Evolutionary conservation across 139 green algal species (phyloP).

Genomic region (Chlamydomonas schloesseri): DNA sequence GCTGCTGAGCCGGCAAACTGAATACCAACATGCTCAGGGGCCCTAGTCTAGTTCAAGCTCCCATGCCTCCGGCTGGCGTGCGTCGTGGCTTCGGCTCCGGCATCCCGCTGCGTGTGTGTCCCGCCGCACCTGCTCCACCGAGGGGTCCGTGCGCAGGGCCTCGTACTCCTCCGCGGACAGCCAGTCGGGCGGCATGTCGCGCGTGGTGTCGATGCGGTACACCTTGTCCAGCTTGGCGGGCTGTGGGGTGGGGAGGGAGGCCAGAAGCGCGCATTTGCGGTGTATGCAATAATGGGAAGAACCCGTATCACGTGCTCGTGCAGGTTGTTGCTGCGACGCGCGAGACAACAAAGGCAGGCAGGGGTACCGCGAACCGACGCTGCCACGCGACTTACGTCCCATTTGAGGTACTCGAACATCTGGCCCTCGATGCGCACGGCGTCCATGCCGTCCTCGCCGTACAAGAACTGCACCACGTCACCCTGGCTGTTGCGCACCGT

Average conservation of each 20-base stretch:
- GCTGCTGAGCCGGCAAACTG: too few species aligned
- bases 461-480: constrained; percentile 97
- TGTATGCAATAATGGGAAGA: too few species aligned
- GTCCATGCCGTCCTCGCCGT: constrained; percentile 99
- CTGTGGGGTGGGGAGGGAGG: background rate
- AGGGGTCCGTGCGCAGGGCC: constrained; percentile 65
- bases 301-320: too few species aligned
- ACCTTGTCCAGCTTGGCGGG: constrained; percentile 51
- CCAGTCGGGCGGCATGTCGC: constrained; percentile 69
- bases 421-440: constrained; percentile 93
- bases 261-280: too few species aligned
- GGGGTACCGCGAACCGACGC: too few species aligned
- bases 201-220: constrained; percentile 39
- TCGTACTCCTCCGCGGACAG: constrained; percentile 70
- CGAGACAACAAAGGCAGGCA: too few species aligned
- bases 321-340: too few species aligned
- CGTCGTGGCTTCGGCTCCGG: too few species aligned
- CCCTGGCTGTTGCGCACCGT: constrained; percentile 94
- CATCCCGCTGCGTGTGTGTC: too few species aligned
- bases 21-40: too few species aligned
- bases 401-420: constrained; percentile 84
- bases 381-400: constrained; percentile 59
- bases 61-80: too few species aligned
- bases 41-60: too few species aligned
- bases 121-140: constrained; percentile 44